These are phyloP conservation scores for Quercus mongolica DNA, from an alignment of 306 rosid species.

Conservation along the genomic window DNA sequence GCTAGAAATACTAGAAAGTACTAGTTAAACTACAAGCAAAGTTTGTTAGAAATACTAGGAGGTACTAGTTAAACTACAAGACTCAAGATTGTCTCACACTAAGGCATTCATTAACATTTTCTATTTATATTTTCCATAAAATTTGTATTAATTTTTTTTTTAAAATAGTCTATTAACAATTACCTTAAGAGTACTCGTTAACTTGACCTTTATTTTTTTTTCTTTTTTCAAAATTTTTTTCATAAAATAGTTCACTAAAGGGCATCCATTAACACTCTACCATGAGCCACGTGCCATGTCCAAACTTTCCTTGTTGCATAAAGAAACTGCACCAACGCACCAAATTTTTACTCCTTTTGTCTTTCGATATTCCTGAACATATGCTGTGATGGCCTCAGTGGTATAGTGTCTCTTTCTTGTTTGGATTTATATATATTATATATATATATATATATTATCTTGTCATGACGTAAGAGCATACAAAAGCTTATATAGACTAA, in stretches of 20 bases:
- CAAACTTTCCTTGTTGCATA: neutral
- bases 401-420: neutral
- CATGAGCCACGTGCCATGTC: neutral
- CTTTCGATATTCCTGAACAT: constrained; percentile 10
- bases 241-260: constrained; percentile 2
- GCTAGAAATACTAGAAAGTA: constrained; percentile 4
- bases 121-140: too few species aligned
- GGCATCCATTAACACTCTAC: too few species aligned
- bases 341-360: constrained; percentile 15
- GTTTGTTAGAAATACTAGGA: too few species aligned
- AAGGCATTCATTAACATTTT: too few species aligned
- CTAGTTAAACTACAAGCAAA: too few species aligned
- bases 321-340: constrained; percentile 23
- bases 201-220: too few species aligned
- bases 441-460: neutral
- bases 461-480: neutral
- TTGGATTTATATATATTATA: too few species aligned
- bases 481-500: neutral
- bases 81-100: too few species aligned
- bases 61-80: too few species aligned
- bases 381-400: neutral
- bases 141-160: fast-evolving
- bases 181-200: fast-evolving
- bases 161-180: too few species aligned
- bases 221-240: too few species aligned